Percentiles rank a stretch among this genome's conserved stretches.
These are phyloP conservation scores for Leishmania turanica DNA, from an alignment of 208 protist species.

Conservation along the genomic window DNA sequence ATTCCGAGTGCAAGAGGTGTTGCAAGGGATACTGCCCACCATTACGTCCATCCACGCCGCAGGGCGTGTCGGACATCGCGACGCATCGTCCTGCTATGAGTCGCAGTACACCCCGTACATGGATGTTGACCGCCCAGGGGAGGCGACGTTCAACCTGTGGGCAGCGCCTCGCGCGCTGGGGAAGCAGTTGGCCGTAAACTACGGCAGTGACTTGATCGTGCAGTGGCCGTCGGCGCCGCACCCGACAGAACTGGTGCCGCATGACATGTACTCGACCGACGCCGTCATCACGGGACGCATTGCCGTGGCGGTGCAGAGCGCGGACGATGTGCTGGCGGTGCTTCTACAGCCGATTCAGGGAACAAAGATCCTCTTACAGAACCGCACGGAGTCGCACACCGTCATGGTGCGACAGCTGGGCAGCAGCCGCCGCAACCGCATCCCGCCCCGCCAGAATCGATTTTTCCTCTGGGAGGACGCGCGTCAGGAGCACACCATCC, in stretches of 20 bases:
- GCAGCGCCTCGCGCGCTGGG: constrained; percentile 43
- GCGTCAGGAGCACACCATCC: constrained; percentile 50
- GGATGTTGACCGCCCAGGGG: constrained; percentile 59
- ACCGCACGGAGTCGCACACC: constrained; percentile 43
- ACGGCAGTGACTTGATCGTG: constrained; percentile 40
- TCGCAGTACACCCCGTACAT: constrained; percentile 60
- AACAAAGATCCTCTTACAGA: constrained; percentile 78
- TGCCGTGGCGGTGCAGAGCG: constrained; percentile 57
- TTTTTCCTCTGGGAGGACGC: constrained; percentile 85
- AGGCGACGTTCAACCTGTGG: constrained; percentile 81
- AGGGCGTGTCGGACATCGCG: constrained; percentile 34
- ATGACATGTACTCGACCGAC: constrained; percentile 32
- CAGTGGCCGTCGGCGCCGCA: constrained; percentile 33
- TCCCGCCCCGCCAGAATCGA: constrained; percentile 71
- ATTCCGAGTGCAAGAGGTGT: constrained; percentile 57
- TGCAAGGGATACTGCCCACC: constrained; percentile 62
- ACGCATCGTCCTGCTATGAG: constrained; percentile 63
- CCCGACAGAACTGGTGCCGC: constrained; percentile 25
- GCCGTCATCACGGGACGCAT: constrained; percentile 77
- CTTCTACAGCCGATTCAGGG: constrained; percentile 52
- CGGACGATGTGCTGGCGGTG: constrained; percentile 64
- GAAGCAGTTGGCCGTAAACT: constrained; percentile 39
- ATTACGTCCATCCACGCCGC: constrained; percentile 37
- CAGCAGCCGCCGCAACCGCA: constrained; percentile 53
- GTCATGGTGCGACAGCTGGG: constrained; percentile 74